A percentile compares a stretch with the other conserved stretches of the same genome.
These are phyloP conservation scores for Carex pumila DNA, from an alignment of 176 grass and related monocot genomes.

Conservation along the genomic window DNA sequence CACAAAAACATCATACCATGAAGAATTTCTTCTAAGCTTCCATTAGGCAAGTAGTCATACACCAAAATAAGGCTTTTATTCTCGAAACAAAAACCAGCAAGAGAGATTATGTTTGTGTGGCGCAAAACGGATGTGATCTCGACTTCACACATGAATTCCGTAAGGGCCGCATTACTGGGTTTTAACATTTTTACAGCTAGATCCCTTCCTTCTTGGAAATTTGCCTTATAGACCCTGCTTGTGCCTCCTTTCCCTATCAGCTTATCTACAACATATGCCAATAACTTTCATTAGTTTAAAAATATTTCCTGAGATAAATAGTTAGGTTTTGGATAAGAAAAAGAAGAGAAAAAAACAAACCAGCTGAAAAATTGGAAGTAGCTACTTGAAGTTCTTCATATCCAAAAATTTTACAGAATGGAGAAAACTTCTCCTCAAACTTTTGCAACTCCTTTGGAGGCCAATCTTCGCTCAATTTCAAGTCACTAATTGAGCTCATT, in stretches of 20 bases:
- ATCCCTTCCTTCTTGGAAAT: conserved; percentile 38
- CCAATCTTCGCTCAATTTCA: conserved; percentile 26
- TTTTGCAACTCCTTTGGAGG: conserved; percentile 56
- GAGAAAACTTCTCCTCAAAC: conserved; percentile 62
- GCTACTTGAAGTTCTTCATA: conserved; percentile 55
- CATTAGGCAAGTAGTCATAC: conserved; percentile 72
- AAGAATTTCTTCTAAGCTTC: conserved; percentile 84
- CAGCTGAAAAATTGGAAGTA: conserved; percentile 70
- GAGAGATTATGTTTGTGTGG: conserved; percentile 67
- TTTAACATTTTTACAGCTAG: conserved; percentile 83
- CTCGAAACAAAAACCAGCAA: conserved; percentile 78
- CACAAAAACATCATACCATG: conserved; percentile 34
- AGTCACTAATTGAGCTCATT: background rate
- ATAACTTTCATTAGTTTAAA: background rate
- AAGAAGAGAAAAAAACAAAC: conserved; percentile 28
- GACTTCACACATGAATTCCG: conserved; percentile 73
- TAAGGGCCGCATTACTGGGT: conserved; percentile 57
- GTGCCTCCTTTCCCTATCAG: conserved; percentile 91
- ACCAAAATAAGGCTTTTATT: conserved; percentile 79
- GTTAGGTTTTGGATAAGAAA: background rate
- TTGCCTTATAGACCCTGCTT: conserved; percentile 81
- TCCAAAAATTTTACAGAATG: conserved; percentile 52
- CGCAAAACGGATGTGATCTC: conserved; percentile 59
- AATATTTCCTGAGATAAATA: background rate
- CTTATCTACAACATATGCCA: conserved; percentile 45